phyloP scores from a whole-genome alignment of 768 basidiomycete genomes.

The Rhodotorula babjevae region DNA sequence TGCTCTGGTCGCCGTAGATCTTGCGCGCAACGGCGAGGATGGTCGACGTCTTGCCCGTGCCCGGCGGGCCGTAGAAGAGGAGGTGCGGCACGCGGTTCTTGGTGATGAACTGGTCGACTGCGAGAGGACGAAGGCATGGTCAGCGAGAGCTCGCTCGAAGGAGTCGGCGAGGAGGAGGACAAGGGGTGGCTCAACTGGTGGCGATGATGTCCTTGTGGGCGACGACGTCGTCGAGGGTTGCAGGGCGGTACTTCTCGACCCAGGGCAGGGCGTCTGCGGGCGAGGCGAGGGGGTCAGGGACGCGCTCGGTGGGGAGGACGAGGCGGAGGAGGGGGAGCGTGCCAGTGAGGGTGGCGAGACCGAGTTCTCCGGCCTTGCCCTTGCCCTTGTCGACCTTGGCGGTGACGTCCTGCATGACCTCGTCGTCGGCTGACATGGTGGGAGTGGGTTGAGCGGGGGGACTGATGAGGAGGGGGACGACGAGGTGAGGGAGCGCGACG shows the following conservation, averaged over 20 bases:
- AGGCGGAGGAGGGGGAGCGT: background rate
- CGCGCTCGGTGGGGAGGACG: background rate
- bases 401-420: background rate
- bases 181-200: slow-evolving; percentile 65
- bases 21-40: slow-evolving; percentile 91
- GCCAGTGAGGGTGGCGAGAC: background rate
- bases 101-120: slow-evolving; percentile 95
- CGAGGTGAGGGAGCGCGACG: background rate
- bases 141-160: background rate
- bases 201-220: slow-evolving; percentile 91
- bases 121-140: background rate
- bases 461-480: background rate
- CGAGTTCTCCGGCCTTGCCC: slow-evolving; percentile 13
- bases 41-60: slow-evolving; percentile 96
- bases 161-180: slow-evolving; percentile 4
- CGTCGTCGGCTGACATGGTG: background rate
- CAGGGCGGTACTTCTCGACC: slow-evolving; percentile 97
- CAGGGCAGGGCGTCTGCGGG: slow-evolving; percentile 45
- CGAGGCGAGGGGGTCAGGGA: background rate
- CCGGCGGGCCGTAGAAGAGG: slow-evolving; percentile 95
- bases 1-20: slow-evolving; percentile 65
- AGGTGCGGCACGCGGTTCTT: slow-evolving; percentile 91
- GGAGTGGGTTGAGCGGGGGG: background rate
- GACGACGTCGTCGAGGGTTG: slow-evolving; percentile 85
- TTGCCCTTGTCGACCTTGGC: slow-evolving; percentile 26